Conservation (phyloP, 768 basidiomycete species). For the Artomyces pyxidatus region DNA sequence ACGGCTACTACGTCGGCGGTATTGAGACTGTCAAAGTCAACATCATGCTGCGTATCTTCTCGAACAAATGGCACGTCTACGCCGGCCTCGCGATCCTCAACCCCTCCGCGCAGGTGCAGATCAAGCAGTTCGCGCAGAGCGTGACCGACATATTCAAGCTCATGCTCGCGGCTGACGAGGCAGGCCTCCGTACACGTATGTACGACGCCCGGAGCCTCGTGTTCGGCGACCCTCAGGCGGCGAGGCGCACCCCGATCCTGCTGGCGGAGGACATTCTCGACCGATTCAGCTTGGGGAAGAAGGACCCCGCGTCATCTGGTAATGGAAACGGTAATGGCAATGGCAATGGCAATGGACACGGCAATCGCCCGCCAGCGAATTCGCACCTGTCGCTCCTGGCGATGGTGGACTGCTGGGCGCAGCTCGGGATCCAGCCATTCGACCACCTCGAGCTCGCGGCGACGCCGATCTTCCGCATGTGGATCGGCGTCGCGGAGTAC, state of each 20-base stretch:
- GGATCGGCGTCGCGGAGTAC: constrained; percentile 96
- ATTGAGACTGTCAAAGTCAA: constrained; percentile 99
- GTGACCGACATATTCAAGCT: constrained; percentile 90
- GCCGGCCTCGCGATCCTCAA: constrained; percentile 98
- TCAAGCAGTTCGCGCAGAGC: constrained; percentile 83
- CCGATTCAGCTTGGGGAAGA: constrained; percentile 73
- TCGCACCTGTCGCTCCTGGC: constrained; percentile 91
- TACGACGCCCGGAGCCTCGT: constrained; percentile 69
- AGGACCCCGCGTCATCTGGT: background rate
- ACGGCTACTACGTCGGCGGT: constrained; percentile 89
- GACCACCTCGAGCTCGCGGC: constrained; percentile 89
- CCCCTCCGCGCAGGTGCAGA: constrained; percentile 80
- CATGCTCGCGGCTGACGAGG: constrained; percentile 62
- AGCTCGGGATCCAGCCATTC: constrained; percentile 80
- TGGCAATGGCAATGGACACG: background rate
- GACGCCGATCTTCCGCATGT: constrained; percentile 92
- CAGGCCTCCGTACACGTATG: constrained; percentile 59
- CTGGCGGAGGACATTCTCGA: constrained; percentile 82
- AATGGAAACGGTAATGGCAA: background rate
- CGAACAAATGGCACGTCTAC: constrained; percentile 98
- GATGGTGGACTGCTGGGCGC: constrained; percentile 98
- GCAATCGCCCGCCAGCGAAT: constrained; percentile 46
- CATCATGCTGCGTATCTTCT: constrained; percentile 91
- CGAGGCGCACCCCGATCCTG: constrained; percentile 55
- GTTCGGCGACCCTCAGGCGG: constrained; percentile 42